A percentile compares a stretch with the other conserved stretches of the same genome.
Evolutionary conservation across 805 yeast species (phyloP).

Genomic region (Danielia oregonensis): DNA sequence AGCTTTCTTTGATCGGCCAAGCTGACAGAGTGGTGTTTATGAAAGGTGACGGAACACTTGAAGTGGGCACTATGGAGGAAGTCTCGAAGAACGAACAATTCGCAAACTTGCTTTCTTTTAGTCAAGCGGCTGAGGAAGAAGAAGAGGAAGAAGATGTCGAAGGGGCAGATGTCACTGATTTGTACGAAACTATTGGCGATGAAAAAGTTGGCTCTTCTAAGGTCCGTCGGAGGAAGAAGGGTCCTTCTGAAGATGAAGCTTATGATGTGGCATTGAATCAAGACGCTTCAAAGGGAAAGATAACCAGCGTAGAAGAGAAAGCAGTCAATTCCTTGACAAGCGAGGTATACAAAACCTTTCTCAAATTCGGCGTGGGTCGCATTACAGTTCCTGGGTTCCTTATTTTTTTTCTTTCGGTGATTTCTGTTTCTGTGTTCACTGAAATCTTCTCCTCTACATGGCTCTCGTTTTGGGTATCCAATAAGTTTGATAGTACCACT

Average conservation of each 20-base stretch:
- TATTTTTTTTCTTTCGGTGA: slow-evolving; percentile 15
- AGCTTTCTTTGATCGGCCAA: slow-evolving; percentile 61
- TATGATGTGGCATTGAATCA: slow-evolving; percentile 23
- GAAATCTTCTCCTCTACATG: background rate
- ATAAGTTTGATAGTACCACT: no score
- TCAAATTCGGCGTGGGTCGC: slow-evolving; percentile 53
- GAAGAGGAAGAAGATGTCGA: no score
- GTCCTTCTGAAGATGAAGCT: slow-evolving; percentile 27
- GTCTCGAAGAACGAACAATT: slow-evolving; percentile 39
- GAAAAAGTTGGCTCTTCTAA: slow-evolving; percentile 9
- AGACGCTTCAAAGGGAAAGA: slow-evolving; percentile 19
- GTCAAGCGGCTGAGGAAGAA: no score
- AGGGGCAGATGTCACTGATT: no score
- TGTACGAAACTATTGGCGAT: slow-evolving; percentile 17
- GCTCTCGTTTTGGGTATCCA: background rate
- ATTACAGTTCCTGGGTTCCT: slow-evolving; percentile 29
- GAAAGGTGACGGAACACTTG: slow-evolving; percentile 59
- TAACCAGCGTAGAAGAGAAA: slow-evolving; percentile 48
- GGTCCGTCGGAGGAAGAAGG: no score
- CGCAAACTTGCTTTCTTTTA: slow-evolving; percentile 37
- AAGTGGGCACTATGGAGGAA: slow-evolving; percentile 58
- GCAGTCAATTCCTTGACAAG: slow-evolving; percentile 53
- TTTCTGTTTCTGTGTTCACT: slow-evolving; percentile 7
- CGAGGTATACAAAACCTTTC: slow-evolving; percentile 48
- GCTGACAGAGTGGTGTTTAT: slow-evolving; percentile 74